Conservation (phyloP, 345 rosid genomes). For the Pugionium dolabratum region DNA sequence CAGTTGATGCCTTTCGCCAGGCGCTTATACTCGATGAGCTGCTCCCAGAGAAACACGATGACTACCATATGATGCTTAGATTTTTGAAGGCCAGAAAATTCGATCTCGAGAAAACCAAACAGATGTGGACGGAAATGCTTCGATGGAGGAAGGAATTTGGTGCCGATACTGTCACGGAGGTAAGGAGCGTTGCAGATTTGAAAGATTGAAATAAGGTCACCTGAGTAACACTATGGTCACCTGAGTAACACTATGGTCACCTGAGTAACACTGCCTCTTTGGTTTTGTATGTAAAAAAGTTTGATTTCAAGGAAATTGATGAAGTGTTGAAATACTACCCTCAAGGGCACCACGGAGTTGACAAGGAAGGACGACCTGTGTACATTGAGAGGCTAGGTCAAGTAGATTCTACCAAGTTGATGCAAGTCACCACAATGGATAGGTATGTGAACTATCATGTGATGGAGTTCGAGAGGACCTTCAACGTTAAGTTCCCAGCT, state of each 20-base stretch:
- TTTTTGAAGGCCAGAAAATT: constrained; percentile 90
- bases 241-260: too few relatives aligned
- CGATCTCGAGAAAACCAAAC: constrained; percentile 77
- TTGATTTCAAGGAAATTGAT: constrained; percentile 61
- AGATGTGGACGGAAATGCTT: constrained; percentile 90
- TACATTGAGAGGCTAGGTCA: constrained; percentile 80
- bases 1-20: constrained; percentile 80
- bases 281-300: constrained; percentile 49
- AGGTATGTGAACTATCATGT: constrained; percentile 85
- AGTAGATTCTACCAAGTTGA: constrained; percentile 53
- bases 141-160: constrained; percentile 83
- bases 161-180: constrained; percentile 66
- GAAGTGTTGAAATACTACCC: constrained; percentile 72
- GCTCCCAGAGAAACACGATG: constrained; percentile 73
- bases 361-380: constrained; percentile 76
- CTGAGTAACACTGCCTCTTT: neutral
- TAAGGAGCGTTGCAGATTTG: constrained; percentile 1
- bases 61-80: constrained; percentile 83
- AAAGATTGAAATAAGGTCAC: too few relatives aligned
- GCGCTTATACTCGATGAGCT: constrained; percentile 64
- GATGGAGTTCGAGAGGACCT: constrained; percentile 78
- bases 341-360: constrained; percentile 90
- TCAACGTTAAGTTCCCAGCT: constrained; percentile 72
- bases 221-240: too few relatives aligned
- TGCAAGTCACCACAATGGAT: constrained; percentile 56